These are phyloP conservation scores for Periglandula ipomoeae DNA, from an alignment of 2,329 filamentous ascomycete genomes.

Conservation along the genomic window DNA sequence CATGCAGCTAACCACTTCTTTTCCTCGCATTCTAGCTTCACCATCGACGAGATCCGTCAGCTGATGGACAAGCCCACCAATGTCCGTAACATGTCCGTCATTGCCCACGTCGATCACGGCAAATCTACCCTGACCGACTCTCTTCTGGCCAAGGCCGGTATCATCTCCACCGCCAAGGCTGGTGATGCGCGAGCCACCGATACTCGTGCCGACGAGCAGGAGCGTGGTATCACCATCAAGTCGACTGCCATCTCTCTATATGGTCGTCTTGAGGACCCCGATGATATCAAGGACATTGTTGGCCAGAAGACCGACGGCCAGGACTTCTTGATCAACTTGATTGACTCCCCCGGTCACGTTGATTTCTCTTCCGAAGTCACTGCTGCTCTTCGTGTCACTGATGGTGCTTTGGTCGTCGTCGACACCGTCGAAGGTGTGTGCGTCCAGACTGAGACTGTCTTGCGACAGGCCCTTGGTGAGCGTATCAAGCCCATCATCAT, in stretches of 20 bases:
- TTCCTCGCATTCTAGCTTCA: slow-evolving; percentile 62
- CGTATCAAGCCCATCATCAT: slow-evolving; percentile 99
- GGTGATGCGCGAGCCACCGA: slow-evolving; percentile 94
- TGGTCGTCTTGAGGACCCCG: slow-evolving; percentile 67
- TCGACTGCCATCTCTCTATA: slow-evolving; percentile 99
- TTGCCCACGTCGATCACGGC: slow-evolving; percentile 99
- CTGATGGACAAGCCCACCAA: slow-evolving; percentile 73
- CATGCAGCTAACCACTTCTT: slow-evolving; percentile 10
- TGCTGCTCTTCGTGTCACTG: slow-evolving; percentile 98
- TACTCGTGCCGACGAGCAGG: slow-evolving; percentile 95
- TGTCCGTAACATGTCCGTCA: slow-evolving; percentile 97
- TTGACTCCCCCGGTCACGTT: slow-evolving; percentile 99
- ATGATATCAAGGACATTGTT: slow-evolving; percentile 92
- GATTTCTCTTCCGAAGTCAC: slow-evolving; percentile 99
- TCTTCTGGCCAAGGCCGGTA: slow-evolving; percentile 97
- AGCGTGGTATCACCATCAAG: slow-evolving; percentile 99
- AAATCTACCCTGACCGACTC: slow-evolving; percentile 99
- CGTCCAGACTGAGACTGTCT: slow-evolving; percentile 99
- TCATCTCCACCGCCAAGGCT: slow-evolving; percentile 96
- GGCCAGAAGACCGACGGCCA: slow-evolving; percentile 80
- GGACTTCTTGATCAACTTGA: slow-evolving; percentile 99
- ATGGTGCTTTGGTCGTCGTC: slow-evolving; percentile 98
- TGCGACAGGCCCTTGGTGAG: slow-evolving; percentile 98
- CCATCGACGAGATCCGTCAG: slow-evolving; percentile 81
- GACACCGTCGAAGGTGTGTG: slow-evolving; percentile 99